Percentiles rank a stretch among this genome's conserved stretches.
Conservation (phyloP, 1,139 yeast species). For the Suhomyces choctaworum region DNA sequence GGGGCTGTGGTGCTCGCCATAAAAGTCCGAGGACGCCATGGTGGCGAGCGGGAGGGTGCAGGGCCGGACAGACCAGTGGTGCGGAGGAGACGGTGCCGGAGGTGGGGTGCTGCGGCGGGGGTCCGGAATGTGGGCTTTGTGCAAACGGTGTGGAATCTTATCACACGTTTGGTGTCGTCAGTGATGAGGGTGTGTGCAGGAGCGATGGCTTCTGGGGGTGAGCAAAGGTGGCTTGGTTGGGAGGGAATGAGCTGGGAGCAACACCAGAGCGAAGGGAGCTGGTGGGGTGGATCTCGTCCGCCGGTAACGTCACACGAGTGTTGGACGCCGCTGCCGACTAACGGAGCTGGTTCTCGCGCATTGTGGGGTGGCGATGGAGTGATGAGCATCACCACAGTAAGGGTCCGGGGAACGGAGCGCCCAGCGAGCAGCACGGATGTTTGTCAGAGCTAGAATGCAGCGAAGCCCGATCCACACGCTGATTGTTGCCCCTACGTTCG, state of each 20-base stretch:
- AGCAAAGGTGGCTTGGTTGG: too few relatives aligned
- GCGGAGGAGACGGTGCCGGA: background rate
- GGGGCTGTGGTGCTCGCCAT: conserved; percentile 22
- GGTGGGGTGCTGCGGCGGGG: too few relatives aligned
- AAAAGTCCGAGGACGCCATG: conserved; percentile 19
- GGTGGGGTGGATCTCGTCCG: too few relatives aligned
- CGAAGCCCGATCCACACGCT: too few relatives aligned
- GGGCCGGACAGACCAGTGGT: conserved; percentile 1
- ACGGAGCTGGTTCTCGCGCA: background rate
- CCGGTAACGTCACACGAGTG: too few relatives aligned
- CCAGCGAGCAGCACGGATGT: too few relatives aligned
- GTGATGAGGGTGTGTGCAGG: background rate
- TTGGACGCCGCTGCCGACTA: too few relatives aligned
- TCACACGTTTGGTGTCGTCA: background rate
- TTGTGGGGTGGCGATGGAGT: background rate
- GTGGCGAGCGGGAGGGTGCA: conserved; percentile 3
- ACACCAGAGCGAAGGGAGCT: too few relatives aligned
- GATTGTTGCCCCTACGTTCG: background rate
- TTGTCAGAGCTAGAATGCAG: too few relatives aligned
- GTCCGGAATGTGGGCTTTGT: background rate
- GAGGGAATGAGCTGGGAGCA: too few relatives aligned
- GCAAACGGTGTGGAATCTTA: background rate
- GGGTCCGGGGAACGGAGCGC: background rate
- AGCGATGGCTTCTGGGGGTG: too few relatives aligned
- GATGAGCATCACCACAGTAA: background rate